phyloP scores from a whole-genome alignment of 106 monocot species.

The Allium cepa region DNA sequence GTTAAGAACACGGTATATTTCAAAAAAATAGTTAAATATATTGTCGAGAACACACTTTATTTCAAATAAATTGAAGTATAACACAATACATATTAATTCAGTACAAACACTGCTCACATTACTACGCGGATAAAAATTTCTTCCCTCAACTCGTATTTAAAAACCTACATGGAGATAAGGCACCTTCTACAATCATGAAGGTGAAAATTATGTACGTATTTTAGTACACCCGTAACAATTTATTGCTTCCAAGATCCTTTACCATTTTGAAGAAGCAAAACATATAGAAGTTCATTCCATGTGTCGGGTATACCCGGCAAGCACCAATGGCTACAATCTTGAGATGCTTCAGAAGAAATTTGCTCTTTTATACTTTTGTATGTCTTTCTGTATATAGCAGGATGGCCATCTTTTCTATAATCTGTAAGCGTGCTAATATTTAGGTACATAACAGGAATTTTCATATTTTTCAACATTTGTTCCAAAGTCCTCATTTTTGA shows the following conservation, averaged over 20 bases:
- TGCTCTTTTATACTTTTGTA: constrained; percentile 29
- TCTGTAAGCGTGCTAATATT: constrained; percentile 81
- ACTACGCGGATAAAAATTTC: too few species aligned
- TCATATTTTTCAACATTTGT: constrained; percentile 40
- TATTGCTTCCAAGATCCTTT: not conserved
- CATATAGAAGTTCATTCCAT: constrained; percentile 88
- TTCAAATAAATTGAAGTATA: too few species aligned
- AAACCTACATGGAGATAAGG: too few species aligned
- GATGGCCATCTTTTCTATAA: constrained; percentile 83
- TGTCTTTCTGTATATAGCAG: constrained; percentile 61
- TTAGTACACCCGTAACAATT: too few species aligned
- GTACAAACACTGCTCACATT: too few species aligned
- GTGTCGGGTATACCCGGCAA: constrained; percentile 88
- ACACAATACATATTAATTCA: too few species aligned
- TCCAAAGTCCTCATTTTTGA: constrained; percentile 55
- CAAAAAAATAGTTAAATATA: too few species aligned
- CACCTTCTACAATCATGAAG: too few species aligned
- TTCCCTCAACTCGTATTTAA: too few species aligned
- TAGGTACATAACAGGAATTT: constrained; percentile 70
- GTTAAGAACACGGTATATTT: too few species aligned
- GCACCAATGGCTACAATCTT: constrained; percentile 99
- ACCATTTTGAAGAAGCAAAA: constrained; percentile 37
- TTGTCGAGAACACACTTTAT: too few species aligned
- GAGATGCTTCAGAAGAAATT: constrained; percentile 41
- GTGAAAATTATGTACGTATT: too few species aligned